phyloP scores from a whole-genome alignment of 768 basidiomycete genomes.

The Holtermanniella nyarrowii region DNA sequence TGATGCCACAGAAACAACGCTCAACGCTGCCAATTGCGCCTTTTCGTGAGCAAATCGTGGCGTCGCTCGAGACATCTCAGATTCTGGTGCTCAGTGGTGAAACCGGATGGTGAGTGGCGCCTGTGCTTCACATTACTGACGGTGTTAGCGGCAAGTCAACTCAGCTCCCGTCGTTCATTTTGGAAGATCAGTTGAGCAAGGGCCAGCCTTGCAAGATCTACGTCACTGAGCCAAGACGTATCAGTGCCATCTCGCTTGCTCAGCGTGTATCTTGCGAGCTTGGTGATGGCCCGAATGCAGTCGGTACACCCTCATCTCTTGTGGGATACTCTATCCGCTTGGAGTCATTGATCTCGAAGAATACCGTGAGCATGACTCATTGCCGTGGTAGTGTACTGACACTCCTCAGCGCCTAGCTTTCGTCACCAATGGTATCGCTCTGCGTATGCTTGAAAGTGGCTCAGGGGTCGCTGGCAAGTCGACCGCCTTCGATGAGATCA shows the following conservation, averaged over 20 bases:
- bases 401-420: constrained; percentile 46
- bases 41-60: constrained; percentile 63
- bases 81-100: constrained; percentile 79
- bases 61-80: constrained; percentile 61
- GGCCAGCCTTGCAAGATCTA: constrained; percentile 81
- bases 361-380: constrained; percentile 45
- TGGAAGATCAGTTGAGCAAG: constrained; percentile 73
- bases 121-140: constrained; percentile 6
- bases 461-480: constrained; percentile 58
- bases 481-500: constrained; percentile 85
- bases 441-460: constrained; percentile 90
- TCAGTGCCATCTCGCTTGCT: constrained; percentile 90
- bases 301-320: constrained; percentile 65
- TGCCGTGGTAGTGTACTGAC: neutral
- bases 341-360: constrained; percentile 71
- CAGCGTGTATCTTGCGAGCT: constrained; percentile 89
- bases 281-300: constrained; percentile 64
- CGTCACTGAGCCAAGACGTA: constrained; percentile 90
- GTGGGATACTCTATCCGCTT: constrained; percentile 92
- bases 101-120: constrained; percentile 56
- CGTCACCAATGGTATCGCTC: constrained; percentile 87
- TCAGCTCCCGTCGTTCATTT: constrained; percentile 84
- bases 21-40: constrained; percentile 73
- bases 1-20: constrained; percentile 53
- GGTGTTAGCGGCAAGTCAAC: constrained; percentile 83